Percentiles rank a stretch among this genome's conserved stretches.
Evolutionary conservation across 176 grass and related monocot genomes (phyloP).

Genomic region (Oryza coarctata): DNA sequence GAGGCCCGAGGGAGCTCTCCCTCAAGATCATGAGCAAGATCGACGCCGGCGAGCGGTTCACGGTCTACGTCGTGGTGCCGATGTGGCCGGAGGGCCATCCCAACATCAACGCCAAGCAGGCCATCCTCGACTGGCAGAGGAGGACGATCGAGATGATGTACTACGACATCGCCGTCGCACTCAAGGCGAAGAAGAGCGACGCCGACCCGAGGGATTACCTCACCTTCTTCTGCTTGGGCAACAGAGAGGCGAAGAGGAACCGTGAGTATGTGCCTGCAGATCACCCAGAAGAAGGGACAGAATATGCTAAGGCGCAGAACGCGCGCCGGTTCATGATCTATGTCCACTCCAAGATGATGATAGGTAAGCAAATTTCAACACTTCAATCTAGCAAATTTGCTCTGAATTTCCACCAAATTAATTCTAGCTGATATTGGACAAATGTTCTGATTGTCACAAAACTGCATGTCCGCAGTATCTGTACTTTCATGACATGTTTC

Average conservation of each 20-base stretch:
- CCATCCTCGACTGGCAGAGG: conserved; percentile 89
- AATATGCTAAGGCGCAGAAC: conserved; percentile 67
- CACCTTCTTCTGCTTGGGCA: conserved; percentile 88
- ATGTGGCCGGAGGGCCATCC: conserved; percentile 96
- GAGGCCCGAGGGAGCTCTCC: conserved; percentile 65
- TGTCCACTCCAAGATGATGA: conserved; percentile 98
- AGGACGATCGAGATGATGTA: conserved; percentile 99
- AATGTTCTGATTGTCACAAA: too few species aligned
- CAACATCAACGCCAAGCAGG: conserved; percentile 50
- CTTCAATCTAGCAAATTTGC: neutral
- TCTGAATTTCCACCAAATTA: neutral
- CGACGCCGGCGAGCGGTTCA: conserved; percentile 74
- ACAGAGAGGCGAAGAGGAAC: conserved; percentile 66
- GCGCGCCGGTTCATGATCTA: conserved; percentile 93
- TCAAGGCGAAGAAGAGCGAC: conserved; percentile 58
- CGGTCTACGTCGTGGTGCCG: conserved; percentile 73
- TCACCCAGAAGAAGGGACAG: conserved; percentile 43
- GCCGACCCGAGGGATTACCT: conserved; percentile 76
- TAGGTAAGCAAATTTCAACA: conserved; percentile 45
- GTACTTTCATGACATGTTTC: neutral
- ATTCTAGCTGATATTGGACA: too few species aligned
- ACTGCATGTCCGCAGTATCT: too few species aligned
- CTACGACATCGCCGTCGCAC: conserved; percentile 58
- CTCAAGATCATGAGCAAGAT: conserved; percentile 94
- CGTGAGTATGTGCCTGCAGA: conserved; percentile 68